Base-by-base conservation (phyloP, 169 alveolate genomes). In the Plasmodium vinckei region DNA sequence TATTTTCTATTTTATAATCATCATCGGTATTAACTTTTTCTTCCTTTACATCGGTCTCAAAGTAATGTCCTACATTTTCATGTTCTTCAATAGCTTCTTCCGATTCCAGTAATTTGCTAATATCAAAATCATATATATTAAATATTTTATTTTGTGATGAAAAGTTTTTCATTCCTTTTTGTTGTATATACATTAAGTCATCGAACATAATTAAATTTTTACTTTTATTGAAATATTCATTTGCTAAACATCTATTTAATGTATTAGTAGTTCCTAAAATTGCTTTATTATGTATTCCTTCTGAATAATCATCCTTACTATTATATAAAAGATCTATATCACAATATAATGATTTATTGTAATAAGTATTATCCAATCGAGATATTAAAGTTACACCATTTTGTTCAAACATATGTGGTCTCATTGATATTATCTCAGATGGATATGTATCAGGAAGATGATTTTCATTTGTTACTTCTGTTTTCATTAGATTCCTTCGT, bases 351-450 rank as follows among this genome's bases (percentile, higher is more conserved):
- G 88, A 46, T 12, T 64, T 46, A 15, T 39, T 53, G 47, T 77
- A 77, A 56, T 64, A 64, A 7, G 19, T 44, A 46, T 77, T 77
- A 57, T 77, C 77, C 23, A 77, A 6, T 15, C 88, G 75, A 27
- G 77, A 61, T 13, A 63, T 59, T 17, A 77, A 54, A n/a, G 88
- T 77, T 1, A 77, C 15, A 9, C 77, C 88, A 68, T 77, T 68
- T 27, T 77, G 19, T 25, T 64, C 70, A 56, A 1, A 42, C n/a
- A 77, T n/a, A 4, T 77, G n/a, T 54, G 63, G 70, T 21, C 21
- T 47, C 3, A 77, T 23, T 15, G 84, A 23, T 17, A 71, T 17
- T 54, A 42, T 0, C 9, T 5, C 13, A 13, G n/a, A 17, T 27
- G 9, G 0, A 47, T 46, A 39, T 67, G 10, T 9, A 9, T 56